phyloP scores from a whole-genome alignment of 495 filamentous ascomycete genomes.

The Penicillium arizonense region DNA sequence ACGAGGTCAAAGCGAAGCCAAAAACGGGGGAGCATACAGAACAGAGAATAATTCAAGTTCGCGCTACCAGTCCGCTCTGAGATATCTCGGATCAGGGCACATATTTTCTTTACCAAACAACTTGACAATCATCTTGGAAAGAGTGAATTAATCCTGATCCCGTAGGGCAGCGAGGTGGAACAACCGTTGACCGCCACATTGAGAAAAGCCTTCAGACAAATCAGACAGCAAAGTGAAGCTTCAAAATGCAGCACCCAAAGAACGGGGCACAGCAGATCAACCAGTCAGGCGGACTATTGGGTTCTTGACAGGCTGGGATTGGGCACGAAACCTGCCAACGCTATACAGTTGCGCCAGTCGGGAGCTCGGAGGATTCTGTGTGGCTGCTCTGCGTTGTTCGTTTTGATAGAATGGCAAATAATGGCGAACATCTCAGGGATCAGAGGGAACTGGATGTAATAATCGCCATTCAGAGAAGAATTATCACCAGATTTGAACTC shows the following conservation, averaged over 20 bases:
- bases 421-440: too few species aligned
- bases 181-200: conserved; percentile 15
- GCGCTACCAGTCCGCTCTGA: too few species aligned
- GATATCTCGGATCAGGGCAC: too few species aligned
- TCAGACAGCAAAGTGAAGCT: conserved; percentile 18
- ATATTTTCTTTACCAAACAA: too few species aligned
- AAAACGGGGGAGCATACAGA: too few species aligned
- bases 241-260: conserved; percentile 1
- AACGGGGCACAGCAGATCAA: conserved; percentile 11
- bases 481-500: background rate
- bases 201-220: background rate
- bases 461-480: too few species aligned
- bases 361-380: background rate
- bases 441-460: too few species aligned
- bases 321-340: conserved; percentile 20
- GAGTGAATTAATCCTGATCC: background rate
- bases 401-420: background rate
- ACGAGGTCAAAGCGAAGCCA: too few species aligned
- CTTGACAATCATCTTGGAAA: too few species aligned
- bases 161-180: background rate
- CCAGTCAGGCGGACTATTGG: conserved; percentile 20
- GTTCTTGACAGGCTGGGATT: conserved; percentile 23
- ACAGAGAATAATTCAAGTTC: too few species aligned
- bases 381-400: conserved; percentile 3
- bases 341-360: conserved; percentile 1